A percentile compares a stretch with the other conserved stretches of the same genome.
phyloP scores from a whole-genome alignment of 208 protist genomes.

The Crithidia brevicula region DNA sequence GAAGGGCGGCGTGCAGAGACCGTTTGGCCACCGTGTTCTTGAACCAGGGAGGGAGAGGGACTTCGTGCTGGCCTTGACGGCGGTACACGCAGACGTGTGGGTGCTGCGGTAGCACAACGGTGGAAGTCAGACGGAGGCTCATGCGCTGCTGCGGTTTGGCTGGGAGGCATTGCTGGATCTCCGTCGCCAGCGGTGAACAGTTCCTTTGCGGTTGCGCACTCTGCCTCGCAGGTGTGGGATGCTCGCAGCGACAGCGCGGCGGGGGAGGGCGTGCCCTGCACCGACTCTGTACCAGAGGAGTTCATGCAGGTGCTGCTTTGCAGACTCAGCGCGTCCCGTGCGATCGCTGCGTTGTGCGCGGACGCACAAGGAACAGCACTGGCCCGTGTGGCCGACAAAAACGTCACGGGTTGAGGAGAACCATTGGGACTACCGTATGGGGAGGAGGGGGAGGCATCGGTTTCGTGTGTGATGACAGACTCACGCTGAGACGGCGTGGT shows the following conservation, averaged over 20 bases:
- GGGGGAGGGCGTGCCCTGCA: not conserved
- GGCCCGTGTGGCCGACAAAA: not conserved
- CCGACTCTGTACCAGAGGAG: not conserved
- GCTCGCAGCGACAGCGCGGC: not conserved
- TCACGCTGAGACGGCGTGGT: slow-evolving; percentile 14
- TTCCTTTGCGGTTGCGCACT: not conserved
- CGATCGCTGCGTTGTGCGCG: not conserved
- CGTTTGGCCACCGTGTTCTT: not conserved
- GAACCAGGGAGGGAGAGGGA: not conserved
- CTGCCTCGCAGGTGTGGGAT: not conserved
- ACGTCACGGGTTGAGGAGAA: slow-evolving; percentile 4
- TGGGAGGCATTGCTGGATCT: not conserved
- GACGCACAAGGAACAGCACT: not conserved
- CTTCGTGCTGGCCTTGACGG: not conserved
- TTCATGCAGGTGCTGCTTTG: not conserved
- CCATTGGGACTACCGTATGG: not conserved
- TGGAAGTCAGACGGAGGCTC: not conserved
- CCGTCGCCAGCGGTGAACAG: not conserved
- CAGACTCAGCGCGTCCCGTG: not conserved
- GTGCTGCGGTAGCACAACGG: slow-evolving; percentile 1
- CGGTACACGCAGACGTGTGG: not conserved
- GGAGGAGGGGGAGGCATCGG: not conserved
- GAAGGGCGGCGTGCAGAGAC: too few relatives aligned
- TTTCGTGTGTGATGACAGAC: not conserved
- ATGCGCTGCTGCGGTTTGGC: not conserved